Evolutionary conservation across 2,329 filamentous ascomycete species (phyloP), one percentile per base, ranked within the genome.

Genomic region (Arthroderma sp.): DNA sequence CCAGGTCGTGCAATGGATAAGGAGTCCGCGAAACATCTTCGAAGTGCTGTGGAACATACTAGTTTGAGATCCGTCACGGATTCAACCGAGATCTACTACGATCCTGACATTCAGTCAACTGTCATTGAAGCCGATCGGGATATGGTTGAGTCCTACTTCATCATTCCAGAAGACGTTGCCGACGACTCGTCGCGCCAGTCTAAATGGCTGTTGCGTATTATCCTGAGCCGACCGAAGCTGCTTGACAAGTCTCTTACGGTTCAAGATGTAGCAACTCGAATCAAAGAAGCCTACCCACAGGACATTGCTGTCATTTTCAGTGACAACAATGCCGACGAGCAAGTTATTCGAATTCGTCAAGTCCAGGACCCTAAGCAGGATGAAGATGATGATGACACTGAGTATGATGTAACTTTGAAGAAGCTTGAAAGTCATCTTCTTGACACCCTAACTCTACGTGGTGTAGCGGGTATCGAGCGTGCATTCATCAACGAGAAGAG

Each of bases 91-190:
- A 89, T 98, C 48, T 95, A 94, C 73, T 96, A 96, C 57, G 91
- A 98, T 61, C 91, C 91, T 0, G 83, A 93, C 48, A 81, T 95
- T 48, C 78, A 84, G 55, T 73, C 77, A 29, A 98, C 93, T 0
- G 83, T 80, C 52, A 94, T 98, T 55, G 75, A 83, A 32, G 84
- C 84, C 46, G 91, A 98, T 70, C 67, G 76, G 49, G 91, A 96
- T 57, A 93, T 96, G 77, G 85, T 98, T 5, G 87, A 95, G 54
- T 94, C 89, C 0, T 95, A 94, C 71, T 96, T 89, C 68, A 79
- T 96, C 61, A 85, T 96, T 59, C 85, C 86, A 0, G 87, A 94
- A 52, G 85, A 93, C 46, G 80, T 85, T 36, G 77, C 77, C 48
- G 71, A 75, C 38, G 73, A 78, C 47, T 61, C 71, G 6, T 69